Evolutionary conservation across 1,139 yeast species (phyloP).

Genomic region (Geotrichum phurueaensis): DNA sequence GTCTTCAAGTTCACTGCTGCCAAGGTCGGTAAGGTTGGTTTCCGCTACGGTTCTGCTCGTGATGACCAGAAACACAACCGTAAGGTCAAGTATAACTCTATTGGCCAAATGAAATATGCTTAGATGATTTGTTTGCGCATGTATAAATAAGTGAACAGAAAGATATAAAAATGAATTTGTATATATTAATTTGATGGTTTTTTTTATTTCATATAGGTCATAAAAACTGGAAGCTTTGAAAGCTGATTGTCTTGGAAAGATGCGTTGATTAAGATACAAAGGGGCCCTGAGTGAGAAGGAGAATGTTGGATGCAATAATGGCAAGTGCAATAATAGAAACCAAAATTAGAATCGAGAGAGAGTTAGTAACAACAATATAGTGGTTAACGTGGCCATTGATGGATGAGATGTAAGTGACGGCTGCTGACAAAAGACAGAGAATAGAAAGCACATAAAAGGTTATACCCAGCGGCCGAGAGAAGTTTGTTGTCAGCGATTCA

Average conservation of each 20-base stretch:
- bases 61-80: slow-evolving; percentile 88
- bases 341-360: slow-evolving; percentile 17
- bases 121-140: not conserved
- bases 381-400: slow-evolving; percentile 25
- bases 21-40: slow-evolving; percentile 78
- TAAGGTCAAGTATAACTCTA: slow-evolving; percentile 65
- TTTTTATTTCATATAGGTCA: not conserved
- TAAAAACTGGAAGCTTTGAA: not conserved
- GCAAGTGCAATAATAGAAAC: slow-evolving; percentile 22
- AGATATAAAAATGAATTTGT: not conserved
- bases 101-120: slow-evolving; percentile 49
- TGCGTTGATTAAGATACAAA: not conserved
- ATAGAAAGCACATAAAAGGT: slow-evolving; percentile 25
- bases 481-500: not conserved
- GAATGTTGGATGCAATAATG: slow-evolving; percentile 14
- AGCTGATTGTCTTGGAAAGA: not conserved
- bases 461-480: slow-evolving; percentile 22
- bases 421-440: slow-evolving; percentile 20
- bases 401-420: slow-evolving; percentile 25
- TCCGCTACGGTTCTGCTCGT: slow-evolving; percentile 83
- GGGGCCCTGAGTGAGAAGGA: slow-evolving; percentile 1
- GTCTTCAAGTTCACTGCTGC: slow-evolving; percentile 71
- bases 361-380: slow-evolving; percentile 24
- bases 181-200: not conserved
- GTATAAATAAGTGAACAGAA: not conserved